Percentiles rank a stretch among this genome's conserved stretches.
Evolutionary conservation across 495 filamentous ascomycete genomes (phyloP).

Genomic region (Parathielavia hyrcaniae): DNA sequence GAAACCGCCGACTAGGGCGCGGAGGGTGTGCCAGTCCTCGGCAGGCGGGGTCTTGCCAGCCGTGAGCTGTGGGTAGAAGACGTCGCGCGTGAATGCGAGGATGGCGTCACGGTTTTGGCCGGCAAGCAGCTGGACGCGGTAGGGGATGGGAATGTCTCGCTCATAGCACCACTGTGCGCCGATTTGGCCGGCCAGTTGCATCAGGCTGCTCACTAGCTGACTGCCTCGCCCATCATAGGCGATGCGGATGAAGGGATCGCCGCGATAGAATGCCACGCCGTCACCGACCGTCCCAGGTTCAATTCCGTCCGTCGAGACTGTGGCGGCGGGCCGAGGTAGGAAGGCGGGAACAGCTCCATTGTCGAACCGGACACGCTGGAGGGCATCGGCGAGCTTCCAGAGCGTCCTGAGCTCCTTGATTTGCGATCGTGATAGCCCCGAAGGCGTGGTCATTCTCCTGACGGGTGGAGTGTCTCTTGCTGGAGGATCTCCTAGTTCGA

Average conservation of each 20-base stretch:
- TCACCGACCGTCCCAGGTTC: conserved; percentile 10
- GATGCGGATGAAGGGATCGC: conserved; percentile 40
- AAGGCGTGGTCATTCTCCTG: conserved; percentile 34
- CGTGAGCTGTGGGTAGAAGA: conserved; percentile 47
- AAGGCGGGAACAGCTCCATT: conserved; percentile 39
- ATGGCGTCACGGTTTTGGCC: conserved; percentile 41
- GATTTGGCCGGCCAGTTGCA: conserved; percentile 71
- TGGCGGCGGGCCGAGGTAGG: conserved; percentile 28
- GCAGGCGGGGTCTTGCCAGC: conserved; percentile 52
- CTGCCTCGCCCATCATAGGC: conserved; percentile 25
- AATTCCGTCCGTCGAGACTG: conserved; percentile 31
- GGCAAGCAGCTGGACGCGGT: conserved; percentile 60
- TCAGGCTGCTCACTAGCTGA: conserved; percentile 48
- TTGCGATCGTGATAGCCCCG: conserved; percentile 31
- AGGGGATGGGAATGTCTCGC: conserved; percentile 72
- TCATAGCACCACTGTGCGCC: conserved; percentile 66
- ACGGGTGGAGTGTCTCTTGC: conserved; percentile 13
- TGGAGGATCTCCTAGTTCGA: conserved; percentile 35
- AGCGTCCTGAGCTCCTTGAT: conserved; percentile 32
- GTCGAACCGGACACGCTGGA: conserved; percentile 32
- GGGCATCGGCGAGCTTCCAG: conserved; percentile 32
- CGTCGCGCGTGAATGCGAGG: conserved; percentile 41
- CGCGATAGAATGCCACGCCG: conserved; percentile 24
- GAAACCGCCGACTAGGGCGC: conserved; percentile 47
- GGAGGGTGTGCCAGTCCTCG: conserved; percentile 58